Evolutionary conservation across 1,284 basidiomycete genomes (phyloP).

Genomic region (Coriolopsis trogii): DNA sequence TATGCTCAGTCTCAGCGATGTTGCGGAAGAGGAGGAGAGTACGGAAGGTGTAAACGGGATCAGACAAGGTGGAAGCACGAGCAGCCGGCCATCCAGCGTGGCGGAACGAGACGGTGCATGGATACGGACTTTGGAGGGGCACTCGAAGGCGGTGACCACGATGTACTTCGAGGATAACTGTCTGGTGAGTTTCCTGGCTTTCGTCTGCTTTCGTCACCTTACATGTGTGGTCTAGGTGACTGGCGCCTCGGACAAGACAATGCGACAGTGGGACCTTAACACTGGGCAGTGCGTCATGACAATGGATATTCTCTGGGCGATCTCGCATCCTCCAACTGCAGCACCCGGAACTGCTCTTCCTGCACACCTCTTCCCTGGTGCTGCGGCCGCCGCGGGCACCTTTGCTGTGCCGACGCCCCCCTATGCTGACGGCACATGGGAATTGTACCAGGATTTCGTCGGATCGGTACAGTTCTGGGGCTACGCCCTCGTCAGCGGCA

Average conservation of each 20-base stretch:
- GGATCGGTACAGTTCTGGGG: constrained; percentile 99
- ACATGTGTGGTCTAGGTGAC: constrained; percentile 66
- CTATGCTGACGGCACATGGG: constrained; percentile 89
- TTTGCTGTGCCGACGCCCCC: constrained; percentile 88
- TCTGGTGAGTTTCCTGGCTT: constrained; percentile 55
- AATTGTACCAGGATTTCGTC: constrained; percentile 97
- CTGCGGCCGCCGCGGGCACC: constrained; percentile 59
- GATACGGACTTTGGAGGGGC: constrained; percentile 83
- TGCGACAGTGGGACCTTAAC: constrained; percentile 97
- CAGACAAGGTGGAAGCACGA: constrained; percentile 26
- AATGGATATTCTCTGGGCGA: constrained; percentile 99
- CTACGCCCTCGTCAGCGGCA: constrained; percentile 95
- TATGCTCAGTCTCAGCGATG: constrained; percentile 60
- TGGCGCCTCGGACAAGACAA: constrained; percentile 97
- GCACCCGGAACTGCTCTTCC: constrained; percentile 43
- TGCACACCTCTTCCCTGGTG: constrained; percentile 53
- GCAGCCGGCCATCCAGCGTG: constrained; percentile 28
- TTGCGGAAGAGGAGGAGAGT: constrained; percentile 62
- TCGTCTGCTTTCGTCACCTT: not conserved
- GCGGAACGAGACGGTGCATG: constrained; percentile 52
- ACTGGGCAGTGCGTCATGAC: constrained; percentile 98
- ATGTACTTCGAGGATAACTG: constrained; percentile 96
- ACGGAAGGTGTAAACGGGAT: constrained; percentile 36
- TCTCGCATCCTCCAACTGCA: constrained; percentile 83
- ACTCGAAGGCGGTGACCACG: constrained; percentile 89